phyloP scores from a whole-genome alignment of 495 filamentous ascomycete genomes.

The Penicillium fimorum region DNA sequence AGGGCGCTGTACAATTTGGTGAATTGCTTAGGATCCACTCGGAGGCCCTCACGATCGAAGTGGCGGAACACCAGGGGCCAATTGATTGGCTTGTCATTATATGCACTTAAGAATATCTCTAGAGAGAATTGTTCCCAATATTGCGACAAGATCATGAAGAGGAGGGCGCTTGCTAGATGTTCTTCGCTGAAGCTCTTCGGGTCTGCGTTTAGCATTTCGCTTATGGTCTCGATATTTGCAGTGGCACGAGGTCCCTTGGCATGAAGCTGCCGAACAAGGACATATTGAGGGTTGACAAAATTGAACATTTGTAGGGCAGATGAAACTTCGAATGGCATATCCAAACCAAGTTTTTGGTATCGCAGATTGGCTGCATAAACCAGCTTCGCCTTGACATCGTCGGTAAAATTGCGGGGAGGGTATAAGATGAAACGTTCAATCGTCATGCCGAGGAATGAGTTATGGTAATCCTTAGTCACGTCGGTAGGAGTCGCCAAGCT shows the following conservation, averaged over 20 bases:
- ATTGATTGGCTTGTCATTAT: constrained; percentile 59
- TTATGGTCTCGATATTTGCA: constrained; percentile 50
- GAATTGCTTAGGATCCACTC: constrained; percentile 77
- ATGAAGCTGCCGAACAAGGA: constrained; percentile 75
- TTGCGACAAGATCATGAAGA: constrained; percentile 76
- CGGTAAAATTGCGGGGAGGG: constrained; percentile 77
- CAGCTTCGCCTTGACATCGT: constrained; percentile 67
- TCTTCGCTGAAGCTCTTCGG: constrained; percentile 72
- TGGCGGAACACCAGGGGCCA: constrained; percentile 80
- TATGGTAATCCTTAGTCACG: constrained; percentile 59
- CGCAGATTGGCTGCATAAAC: constrained; percentile 64
- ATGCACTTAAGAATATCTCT: constrained; percentile 67
- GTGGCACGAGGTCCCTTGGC: constrained; percentile 65
- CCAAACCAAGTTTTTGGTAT: constrained; percentile 58
- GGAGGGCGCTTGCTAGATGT: constrained; percentile 75
- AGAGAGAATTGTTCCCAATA: constrained; percentile 66
- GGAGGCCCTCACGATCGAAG: constrained; percentile 77
- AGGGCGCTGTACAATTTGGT: constrained; percentile 74
- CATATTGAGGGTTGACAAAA: constrained; percentile 61
- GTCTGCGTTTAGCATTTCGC: constrained; percentile 62
- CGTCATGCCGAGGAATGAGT: constrained; percentile 68
- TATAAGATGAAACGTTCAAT: constrained; percentile 80
- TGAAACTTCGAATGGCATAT: constrained; percentile 68
- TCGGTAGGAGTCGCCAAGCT: constrained; percentile 60
- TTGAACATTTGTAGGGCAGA: constrained; percentile 72